Evolutionary conservation across 1,284 basidiomycete species (phyloP).

Genomic region (Tausonia pullulans): DNA sequence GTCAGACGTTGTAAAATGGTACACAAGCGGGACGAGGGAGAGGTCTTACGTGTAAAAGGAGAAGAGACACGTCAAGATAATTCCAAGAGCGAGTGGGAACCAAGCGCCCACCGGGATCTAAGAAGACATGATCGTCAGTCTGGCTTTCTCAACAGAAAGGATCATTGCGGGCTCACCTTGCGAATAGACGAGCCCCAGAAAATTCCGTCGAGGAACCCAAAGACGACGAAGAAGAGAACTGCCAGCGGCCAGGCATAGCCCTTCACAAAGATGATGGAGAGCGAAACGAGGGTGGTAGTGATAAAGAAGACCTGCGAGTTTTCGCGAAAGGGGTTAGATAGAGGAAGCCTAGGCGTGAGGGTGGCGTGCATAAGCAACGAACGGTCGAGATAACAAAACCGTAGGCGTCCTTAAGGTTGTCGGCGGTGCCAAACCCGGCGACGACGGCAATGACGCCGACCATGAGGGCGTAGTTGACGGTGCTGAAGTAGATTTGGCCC

Average conservation of each 20-base stretch:
- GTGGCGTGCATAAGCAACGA: neutral
- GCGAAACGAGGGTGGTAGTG: slow-evolving; percentile 45
- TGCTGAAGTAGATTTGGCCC: slow-evolving; percentile 37
- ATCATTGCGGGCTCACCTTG: neutral
- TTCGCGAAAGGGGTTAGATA: slow-evolving; percentile 26
- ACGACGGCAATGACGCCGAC: slow-evolving; percentile 47
- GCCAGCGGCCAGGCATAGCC: slow-evolving; percentile 39
- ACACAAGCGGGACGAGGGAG: too few species aligned
- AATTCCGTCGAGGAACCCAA: slow-evolving; percentile 51
- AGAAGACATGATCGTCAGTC: neutral
- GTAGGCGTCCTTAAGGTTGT: slow-evolving; percentile 44
- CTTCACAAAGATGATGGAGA: slow-evolving; percentile 51
- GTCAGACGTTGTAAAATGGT: too few species aligned
- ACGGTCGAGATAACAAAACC: slow-evolving; percentile 25
- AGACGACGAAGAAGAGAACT: slow-evolving; percentile 44
- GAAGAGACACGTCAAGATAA: neutral
- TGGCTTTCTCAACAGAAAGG: neutral
- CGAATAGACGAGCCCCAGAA: slow-evolving; percentile 50
- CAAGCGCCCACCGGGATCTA: slow-evolving; percentile 51
- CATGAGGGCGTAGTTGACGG: slow-evolving; percentile 35
- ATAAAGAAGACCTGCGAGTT: slow-evolving; percentile 49
- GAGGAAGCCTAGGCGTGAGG: slow-evolving; percentile 39
- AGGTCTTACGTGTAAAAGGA: neutral
- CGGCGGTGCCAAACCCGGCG: slow-evolving; percentile 46
- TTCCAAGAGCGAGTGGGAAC: slow-evolving; percentile 50